Base-by-base conservation (phyloP, 1,284 basidiomycete genomes). In the Ganoderma sinense region DNA sequence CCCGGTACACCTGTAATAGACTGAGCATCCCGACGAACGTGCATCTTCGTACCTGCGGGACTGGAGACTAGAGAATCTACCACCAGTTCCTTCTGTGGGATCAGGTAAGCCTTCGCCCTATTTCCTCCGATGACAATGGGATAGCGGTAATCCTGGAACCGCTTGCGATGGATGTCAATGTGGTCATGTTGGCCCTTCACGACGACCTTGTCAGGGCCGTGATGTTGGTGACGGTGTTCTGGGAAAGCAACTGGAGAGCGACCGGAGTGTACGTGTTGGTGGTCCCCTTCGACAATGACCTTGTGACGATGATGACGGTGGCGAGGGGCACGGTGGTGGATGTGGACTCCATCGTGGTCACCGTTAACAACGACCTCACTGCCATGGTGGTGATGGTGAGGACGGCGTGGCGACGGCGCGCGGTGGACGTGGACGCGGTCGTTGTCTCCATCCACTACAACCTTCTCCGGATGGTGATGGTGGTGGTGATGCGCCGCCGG, bases 1-100 rank as follows among this genome's bases (percentile, higher is more conserved):
- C 89, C 89, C 7, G 82, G 78, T 11, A 82, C 81, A 3, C 81
- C 81, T 13, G 73, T 59, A 4, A 33, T 59, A 4, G 29, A 33
- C 60, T 61, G 51, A 1, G 40, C 62, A 53, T 74, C 71, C 26
- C 80, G 72, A 64, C 71, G 76, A 23, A 68, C 40, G 59, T 73
- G 29, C 11, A 70, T 5, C 23, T 23, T n/a, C 6, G 11, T 39
- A 36, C n/a, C 20, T 3, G 33, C 36, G 14, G 33, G 39, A 56
- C 62, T 13, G 29, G 23, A 23, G 11, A 64, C 14, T 5, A 58
- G 33, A n/a, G 48, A 29, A 36, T 11, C 20, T 11, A 45, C 5
- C 43, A 45, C 43, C 4, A 1, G 10, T 10, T n/a, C 62, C 31
- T 29, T 18, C 29, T 39, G 62, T 10, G 45, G n/a, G 39, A 71